Evolutionary conservation across 768 basidiomycete species (phyloP), one percentile per base, ranked within the genome.

Genomic region (Sporobolomyces roseus): DNA sequence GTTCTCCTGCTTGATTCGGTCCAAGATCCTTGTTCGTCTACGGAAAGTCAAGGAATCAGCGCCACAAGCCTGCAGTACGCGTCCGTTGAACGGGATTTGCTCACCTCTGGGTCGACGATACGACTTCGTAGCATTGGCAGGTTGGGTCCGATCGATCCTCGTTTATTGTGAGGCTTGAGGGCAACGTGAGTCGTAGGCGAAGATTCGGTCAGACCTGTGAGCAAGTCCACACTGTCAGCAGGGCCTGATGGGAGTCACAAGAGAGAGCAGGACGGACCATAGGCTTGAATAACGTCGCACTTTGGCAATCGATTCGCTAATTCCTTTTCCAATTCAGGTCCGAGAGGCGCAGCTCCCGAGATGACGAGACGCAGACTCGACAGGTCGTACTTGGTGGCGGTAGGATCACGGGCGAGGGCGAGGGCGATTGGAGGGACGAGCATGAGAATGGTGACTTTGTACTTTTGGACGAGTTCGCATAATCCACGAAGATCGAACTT

Each of bases 401-500:
- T 51, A 1, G 74, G 74, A 25, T 73, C 70, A 13, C 63, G 65
- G 0, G 72, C 75, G 33, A 74, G 63, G 2, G 53, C 25, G 19
- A 75, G 64, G 0, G 75, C 75, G 50, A 75, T 72, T 3, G 74
- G 74, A 13, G 74, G 74, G 19, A 75, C 75, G 32, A 75, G 63
- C 51, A 74, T 55, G 41, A 66, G 59, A 1, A 80, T 63, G 0
- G 87, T 86, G 23, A 85, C 82, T 52, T 80, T 83, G 80, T 89
- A 89, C 59, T 80, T 81, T 71, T 87, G 81, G 58, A 94, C 83
- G 63, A 83, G 81, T 16, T 81, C 79, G 68, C 88, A 88, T 74
- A 89, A 89, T 55, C 80, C 76, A 1, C 81, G 80, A 3, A 88
- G 87, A 68, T 92, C 88, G 76, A 92, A 93, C 25, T 84, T 83